Percentiles rank a stretch among this genome's conserved stretches.
Conservation (phyloP, 805 yeast species). For the Huiozyma naganishii region DNA sequence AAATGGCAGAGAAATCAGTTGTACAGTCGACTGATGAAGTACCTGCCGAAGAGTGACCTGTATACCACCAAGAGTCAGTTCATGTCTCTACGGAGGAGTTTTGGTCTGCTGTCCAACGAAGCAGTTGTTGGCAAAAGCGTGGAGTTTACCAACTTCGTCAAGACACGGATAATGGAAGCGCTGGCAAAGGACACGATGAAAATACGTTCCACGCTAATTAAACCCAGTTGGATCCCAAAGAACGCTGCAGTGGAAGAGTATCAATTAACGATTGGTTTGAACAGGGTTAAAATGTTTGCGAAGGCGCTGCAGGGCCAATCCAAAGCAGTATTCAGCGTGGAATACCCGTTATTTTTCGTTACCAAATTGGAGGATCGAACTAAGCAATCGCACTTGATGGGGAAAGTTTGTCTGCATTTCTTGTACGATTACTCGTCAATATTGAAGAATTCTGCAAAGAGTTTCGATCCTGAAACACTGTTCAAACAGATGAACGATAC, state of each 20-base stretch:
- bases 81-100: not conserved
- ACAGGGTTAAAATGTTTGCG: not conserved
- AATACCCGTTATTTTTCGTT: conserved; percentile 9
- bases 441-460: no score
- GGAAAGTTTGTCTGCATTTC: no score
- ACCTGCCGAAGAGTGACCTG: conserved; percentile 10
- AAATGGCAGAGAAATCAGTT: conserved; percentile 14
- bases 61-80: conserved; percentile 11
- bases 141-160: conserved; percentile 8
- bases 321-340: conserved; percentile 6
- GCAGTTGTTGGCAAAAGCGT: not conserved
- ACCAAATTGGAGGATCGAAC: conserved; percentile 1
- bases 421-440: no score
- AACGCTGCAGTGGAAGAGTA: not conserved
- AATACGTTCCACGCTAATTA: conserved; percentile 7
- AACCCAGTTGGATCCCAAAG: not conserved
- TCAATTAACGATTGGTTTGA: not conserved
- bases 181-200: conserved; percentile 15
- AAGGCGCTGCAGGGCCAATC: not conserved
- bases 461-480: no score
- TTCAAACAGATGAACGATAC: no score
- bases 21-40: conserved; percentile 8
- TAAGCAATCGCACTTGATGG: conserved; percentile 3
- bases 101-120: not conserved
- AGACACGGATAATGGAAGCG: conserved; percentile 16